Base-by-base conservation (phyloP, 106 monocot genomes). In the Dioscorea dumetorum region DNA sequence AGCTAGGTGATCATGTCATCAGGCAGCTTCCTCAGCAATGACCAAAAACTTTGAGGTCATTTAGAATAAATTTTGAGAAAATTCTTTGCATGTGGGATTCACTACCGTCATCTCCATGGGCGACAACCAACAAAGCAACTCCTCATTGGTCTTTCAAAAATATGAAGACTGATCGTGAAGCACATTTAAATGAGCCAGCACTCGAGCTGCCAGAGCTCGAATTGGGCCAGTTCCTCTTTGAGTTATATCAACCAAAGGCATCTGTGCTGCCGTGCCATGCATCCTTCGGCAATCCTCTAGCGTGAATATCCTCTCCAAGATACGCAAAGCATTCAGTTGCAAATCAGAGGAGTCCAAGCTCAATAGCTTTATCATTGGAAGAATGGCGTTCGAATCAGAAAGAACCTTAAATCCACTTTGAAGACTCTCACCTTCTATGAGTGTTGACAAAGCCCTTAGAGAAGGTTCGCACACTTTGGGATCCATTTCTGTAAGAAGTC, bases 131-230 rank as follows among this genome's bases (percentile, higher is more conserved):
- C 41, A 41, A 28, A 41, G 41, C 2, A 41, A 41, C 41, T 41
- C 41, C 54, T 56, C 12, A 18, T 18, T 19, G 0, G 19, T 11
- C 54, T 19, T 56, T 61, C 61, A 76, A 22, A 76, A 76, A 68
- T 76, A 76, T 8, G 76, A 76, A 58, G 76, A 76, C 21, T 76
- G 76, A 35, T 76, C 69, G 57, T 76, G 76, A 67, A 76, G 54
- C 53, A 76, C 76, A 64, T 70, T 56, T 63, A 76, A 76, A 58
- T 70, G 70, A 33, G 76, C 69, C 22, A 76, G 76, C 64, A 76
- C 56, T 48, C 76, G 23, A 32, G 78, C 78, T 5, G 78, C 78
- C 67, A 61, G 62, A 35, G 78, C 78, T 61, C 72, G 58, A 18
- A 59, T 49, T 0, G 31, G 15, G 22, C 72, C 60, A 33, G n/a